Conservation (phyloP, 2,329 filamentous ascomycete genomes). For the Curvularia lunata region DNA sequence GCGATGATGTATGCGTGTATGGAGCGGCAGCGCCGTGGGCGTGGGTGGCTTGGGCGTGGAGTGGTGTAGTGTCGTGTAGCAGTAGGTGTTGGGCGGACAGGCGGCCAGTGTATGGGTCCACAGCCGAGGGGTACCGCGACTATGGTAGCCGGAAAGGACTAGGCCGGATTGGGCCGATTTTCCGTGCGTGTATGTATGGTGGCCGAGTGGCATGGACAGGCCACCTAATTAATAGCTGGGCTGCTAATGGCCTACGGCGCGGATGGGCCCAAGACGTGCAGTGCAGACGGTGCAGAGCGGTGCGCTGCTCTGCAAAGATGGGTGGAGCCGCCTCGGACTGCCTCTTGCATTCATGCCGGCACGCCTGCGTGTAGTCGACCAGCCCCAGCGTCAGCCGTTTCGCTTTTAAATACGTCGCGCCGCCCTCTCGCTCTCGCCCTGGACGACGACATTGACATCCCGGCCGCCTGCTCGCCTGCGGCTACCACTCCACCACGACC, state of each 20-base stretch:
- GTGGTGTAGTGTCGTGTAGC: neutral
- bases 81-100: conserved; percentile 8
- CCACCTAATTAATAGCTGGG: conserved; percentile 29
- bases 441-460: conserved; percentile 32
- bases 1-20: neutral
- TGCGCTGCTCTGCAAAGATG: conserved; percentile 7
- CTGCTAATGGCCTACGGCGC: conserved; percentile 29
- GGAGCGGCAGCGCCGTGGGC: too few relatives aligned
- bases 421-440: conserved; percentile 25
- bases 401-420: conserved; percentile 38
- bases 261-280: conserved; percentile 28
- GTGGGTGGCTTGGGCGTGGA: neutral
- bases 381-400: conserved; percentile 28
- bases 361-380: conserved; percentile 22
- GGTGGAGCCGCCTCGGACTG: conserved; percentile 31
- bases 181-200: neutral
- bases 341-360: conserved; percentile 22
- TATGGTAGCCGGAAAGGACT: conserved; percentile 29
- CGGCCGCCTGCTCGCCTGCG: conserved; percentile 7
- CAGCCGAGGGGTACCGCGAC: conserved; percentile 30
- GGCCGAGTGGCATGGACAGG: conserved; percentile 26
- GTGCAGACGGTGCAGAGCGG: too few relatives aligned
- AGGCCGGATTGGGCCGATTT: conserved; percentile 20
- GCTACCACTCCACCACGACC: too few relatives aligned
- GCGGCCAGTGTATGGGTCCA: conserved; percentile 12